Percentiles rank a stretch among this genome's conserved stretches.
Conservation (phyloP, 768 basidiomycete genomes). For the Russula virescens region DNA sequence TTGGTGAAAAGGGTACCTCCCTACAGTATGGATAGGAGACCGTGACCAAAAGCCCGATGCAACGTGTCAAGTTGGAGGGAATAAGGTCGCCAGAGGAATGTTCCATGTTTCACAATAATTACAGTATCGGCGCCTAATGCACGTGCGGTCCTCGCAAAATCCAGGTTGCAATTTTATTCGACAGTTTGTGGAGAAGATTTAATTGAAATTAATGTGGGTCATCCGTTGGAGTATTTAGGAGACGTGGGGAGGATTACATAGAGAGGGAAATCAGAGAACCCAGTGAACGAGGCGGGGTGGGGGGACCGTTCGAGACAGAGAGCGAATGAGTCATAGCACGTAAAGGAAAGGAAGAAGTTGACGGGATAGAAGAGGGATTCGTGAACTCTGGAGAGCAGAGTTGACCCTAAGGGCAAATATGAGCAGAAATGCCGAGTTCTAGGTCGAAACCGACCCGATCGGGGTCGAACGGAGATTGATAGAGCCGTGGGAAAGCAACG, state of each 20-base stretch:
- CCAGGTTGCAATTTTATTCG: no score
- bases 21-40: conserved; percentile 3
- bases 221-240: neutral
- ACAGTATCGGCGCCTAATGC: neutral
- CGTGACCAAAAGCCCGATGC: conserved; percentile 12
- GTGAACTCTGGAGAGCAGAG: no score
- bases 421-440: neutral
- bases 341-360: neutral
- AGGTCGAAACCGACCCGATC: neutral
- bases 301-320: neutral
- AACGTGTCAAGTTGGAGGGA: conserved; percentile 9
- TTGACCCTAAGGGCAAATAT: no score
- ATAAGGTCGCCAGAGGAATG: conserved; percentile 6
- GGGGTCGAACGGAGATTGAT: conserved; percentile 12
- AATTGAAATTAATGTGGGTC: neutral
- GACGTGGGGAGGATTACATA: neutral
- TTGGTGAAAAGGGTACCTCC: neutral
- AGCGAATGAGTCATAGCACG: neutral
- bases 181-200: no score
- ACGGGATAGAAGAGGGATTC: neutral
- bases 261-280: neutral
- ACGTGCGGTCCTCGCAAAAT: neutral
- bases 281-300: neutral
- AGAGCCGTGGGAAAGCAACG: conserved; percentile 17
- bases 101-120: conserved; percentile 3